These are phyloP conservation scores for Pisolithus tinctorius DNA, from an alignment of 768 basidiomycete species.

Conservation along the genomic window DNA sequence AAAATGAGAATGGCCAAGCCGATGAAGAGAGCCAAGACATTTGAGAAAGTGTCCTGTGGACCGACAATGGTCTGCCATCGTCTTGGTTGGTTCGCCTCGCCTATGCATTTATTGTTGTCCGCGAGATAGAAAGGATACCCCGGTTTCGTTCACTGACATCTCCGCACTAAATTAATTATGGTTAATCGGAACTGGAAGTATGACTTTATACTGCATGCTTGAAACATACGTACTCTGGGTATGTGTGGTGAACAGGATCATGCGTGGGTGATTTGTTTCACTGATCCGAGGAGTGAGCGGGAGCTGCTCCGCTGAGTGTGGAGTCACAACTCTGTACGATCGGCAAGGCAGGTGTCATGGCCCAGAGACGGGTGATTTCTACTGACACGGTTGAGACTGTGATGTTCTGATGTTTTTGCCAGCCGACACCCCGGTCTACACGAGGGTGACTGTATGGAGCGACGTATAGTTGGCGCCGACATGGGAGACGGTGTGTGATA, in stretches of 20 bases:
- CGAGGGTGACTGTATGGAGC: background rate
- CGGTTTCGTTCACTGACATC: constrained; percentile 1
- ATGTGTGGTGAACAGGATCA: constrained; percentile 17
- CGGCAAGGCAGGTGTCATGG: background rate
- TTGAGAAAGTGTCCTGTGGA: background rate
- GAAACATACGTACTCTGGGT: constrained; percentile 19
- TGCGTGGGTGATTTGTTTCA: constrained; percentile 14
- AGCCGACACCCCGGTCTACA: background rate
- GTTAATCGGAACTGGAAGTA: background rate
- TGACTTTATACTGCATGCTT: constrained; percentile 3
- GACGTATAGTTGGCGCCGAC: background rate
- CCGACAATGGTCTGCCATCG: constrained; percentile 1
- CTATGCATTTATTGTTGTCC: background rate
- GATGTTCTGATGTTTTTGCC: background rate
- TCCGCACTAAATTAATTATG: constrained; percentile 1
- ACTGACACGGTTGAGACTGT: constrained; percentile 4
- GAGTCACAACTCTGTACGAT: constrained; percentile 4
- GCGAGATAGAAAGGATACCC: constrained; percentile 9
- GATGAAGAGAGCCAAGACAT: background rate
- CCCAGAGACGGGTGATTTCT: constrained; percentile 8
- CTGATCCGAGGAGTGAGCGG: constrained; percentile 26
- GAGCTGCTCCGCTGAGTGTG: constrained; percentile 19
- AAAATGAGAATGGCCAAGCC: constrained; percentile 4
- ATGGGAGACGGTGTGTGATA: constrained; percentile 22
- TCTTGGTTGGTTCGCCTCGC: background rate